Evolutionary conservation across 768 basidiomycete species (phyloP).

Genomic region (Suillus cothurnatus): DNA sequence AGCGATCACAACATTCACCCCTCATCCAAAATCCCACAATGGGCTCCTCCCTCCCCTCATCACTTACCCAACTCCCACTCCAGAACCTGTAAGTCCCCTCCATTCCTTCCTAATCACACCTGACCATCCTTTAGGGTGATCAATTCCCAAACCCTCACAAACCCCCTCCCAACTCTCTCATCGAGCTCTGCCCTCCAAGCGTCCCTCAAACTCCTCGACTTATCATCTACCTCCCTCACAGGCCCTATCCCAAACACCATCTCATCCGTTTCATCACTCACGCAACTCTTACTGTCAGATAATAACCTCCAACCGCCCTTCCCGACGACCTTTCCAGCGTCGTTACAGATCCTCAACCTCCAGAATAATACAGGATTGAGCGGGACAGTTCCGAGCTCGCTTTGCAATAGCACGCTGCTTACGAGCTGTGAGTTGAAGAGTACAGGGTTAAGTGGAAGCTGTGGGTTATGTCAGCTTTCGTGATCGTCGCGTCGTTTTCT

Average conservation of each 20-base stretch:
- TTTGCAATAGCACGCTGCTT: constrained; percentile 29
- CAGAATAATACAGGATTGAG: constrained; percentile 40
- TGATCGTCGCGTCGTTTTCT: background rate
- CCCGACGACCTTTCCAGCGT: constrained; percentile 36
- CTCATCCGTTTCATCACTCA: constrained; percentile 36
- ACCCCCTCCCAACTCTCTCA: constrained; percentile 33
- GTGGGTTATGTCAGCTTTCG: constrained; percentile 7
- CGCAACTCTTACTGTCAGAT: constrained; percentile 40
- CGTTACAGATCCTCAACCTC: constrained; percentile 37
- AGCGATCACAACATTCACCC: constrained; percentile 35
- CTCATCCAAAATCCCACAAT: constrained; percentile 45
- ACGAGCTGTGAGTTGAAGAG: constrained; percentile 23
- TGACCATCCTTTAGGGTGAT: constrained; percentile 31
- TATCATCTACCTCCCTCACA: constrained; percentile 42
- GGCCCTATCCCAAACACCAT: constrained; percentile 38
- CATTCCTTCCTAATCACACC: background rate
- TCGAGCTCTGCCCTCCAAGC: constrained; percentile 33
- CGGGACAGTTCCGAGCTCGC: constrained; percentile 30
- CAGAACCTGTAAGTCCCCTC: constrained; percentile 39
- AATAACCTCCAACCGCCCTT: constrained; percentile 40
- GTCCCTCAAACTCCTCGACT: constrained; percentile 40
- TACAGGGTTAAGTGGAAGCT: constrained; percentile 9
- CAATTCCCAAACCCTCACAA: constrained; percentile 38
- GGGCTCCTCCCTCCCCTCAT: constrained; percentile 39
- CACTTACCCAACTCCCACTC: constrained; percentile 34